Evolutionary conservation across 1,284 basidiomycete genomes (phyloP), one percentile per base, ranked within the genome.

Genomic region (Lentinus polychrous): DNA sequence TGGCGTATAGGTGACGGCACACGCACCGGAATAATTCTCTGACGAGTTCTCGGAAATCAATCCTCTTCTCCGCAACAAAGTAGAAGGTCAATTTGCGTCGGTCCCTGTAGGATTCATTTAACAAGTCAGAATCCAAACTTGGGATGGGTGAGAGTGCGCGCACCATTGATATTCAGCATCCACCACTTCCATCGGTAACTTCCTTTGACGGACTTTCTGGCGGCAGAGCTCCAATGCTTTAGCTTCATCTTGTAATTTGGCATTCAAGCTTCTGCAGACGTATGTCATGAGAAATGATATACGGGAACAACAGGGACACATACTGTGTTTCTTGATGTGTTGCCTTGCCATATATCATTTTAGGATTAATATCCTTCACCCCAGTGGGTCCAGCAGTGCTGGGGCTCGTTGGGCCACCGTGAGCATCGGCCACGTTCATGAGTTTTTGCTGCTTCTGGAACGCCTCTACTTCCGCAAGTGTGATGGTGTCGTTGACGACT

Each of bases 161-260:
- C 51, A 91, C 91, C 91, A 98, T 66, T 99, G 95, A 73, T 95
- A 97, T 70, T 98, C 95, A 27, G 94, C 94, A 64, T 96, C 94
- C 49, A 96, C 86, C 50, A 99, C 93, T 67, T 94, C 91, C 95
- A 99, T 99, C 14, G 94, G 93, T 60, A 99, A 70, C 61, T 93
- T 91, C 70, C 92, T 89, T 67, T 92, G 90, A 44, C 82, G 75
- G 12, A 96, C 94, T 66, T 98, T 97, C 52, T 77, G 86, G 63
- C 92, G 81, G 60, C 94, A 96, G 50, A 98, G 73, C 61, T 90
- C 84, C 49, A 99, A 71, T 15, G 95, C 95, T 66, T 95, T 93
- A 51, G 84, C 72, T 67, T 99, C 95, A 64, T 99, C 95, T 60
- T 89, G 85, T 50, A 83, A 75, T 71, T 96, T 96, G 43, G 81